phyloP scores from a whole-genome alignment of 805 yeast species.

The Ogataea henricii region DNA sequence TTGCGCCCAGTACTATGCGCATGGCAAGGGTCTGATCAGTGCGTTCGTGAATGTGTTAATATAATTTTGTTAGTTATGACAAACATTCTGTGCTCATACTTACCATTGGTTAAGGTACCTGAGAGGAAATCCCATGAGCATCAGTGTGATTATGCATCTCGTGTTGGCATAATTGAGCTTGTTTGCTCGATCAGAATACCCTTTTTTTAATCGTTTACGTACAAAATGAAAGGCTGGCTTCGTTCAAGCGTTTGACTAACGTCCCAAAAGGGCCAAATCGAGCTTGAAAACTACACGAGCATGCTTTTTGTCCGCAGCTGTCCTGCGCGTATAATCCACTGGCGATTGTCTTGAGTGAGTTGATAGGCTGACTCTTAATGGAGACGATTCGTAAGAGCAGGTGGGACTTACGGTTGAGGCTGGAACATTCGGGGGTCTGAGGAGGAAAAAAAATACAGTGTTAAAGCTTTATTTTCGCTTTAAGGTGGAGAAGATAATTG shows the following conservation, averaged over 20 bases:
- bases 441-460: too few relatives aligned
- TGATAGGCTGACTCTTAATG: too few relatives aligned
- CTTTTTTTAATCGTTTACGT: constrained; percentile 62
- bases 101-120: constrained; percentile 44
- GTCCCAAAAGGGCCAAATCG: constrained; percentile 1
- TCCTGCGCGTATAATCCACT: constrained; percentile 10
- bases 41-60: constrained; percentile 2
- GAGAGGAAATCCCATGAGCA: constrained; percentile 56
- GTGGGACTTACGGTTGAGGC: too few relatives aligned
- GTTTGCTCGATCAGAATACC: constrained; percentile 25
- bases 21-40: constrained; percentile 8
- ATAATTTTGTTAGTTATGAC: constrained; percentile 1
- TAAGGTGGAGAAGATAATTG: neutral
- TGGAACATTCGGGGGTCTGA: too few relatives aligned
- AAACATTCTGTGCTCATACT: constrained; percentile 11
- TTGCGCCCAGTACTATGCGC: constrained; percentile 42
- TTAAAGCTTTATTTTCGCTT: too few relatives aligned
- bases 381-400: too few relatives aligned
- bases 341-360: too few relatives aligned
- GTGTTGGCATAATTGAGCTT: constrained; percentile 3
- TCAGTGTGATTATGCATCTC: constrained; percentile 44
- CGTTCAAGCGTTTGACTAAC: constrained; percentile 51
- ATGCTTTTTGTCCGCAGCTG: constrained; percentile 8
- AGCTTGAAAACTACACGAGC: neutral
- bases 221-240: constrained; percentile 52